phyloP scores from a whole-genome alignment of 768 basidiomycete genomes.

The Fistulinella prunicolor region DNA sequence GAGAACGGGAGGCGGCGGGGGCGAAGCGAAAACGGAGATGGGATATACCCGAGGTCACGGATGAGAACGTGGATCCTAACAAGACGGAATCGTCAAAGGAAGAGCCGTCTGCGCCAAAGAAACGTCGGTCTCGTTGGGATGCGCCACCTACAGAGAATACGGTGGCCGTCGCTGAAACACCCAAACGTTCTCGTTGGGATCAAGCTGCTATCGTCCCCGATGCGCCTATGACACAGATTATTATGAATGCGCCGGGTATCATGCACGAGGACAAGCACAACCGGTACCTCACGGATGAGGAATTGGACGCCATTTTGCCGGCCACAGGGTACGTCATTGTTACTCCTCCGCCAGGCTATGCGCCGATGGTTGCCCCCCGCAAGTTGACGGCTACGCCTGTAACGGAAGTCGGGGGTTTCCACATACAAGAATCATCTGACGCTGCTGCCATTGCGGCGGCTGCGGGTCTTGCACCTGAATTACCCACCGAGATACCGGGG shows the following conservation, averaged over 20 bases:
- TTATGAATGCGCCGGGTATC: conserved; percentile 81
- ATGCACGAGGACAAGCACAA: conserved; percentile 95
- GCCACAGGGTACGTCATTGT: conserved; percentile 86
- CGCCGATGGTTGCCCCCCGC: conserved; percentile 65
- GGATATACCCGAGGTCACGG: conserved; percentile 63
- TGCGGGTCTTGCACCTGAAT: conserved; percentile 86
- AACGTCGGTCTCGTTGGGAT: conserved; percentile 95
- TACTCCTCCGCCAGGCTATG: conserved; percentile 92
- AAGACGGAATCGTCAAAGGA: conserved; percentile 67
- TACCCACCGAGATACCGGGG: conserved; percentile 97
- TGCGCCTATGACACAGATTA: conserved; percentile 71
- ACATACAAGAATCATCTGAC: conserved; percentile 94
- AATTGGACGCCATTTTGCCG: conserved; percentile 89
- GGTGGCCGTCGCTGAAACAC: conserved; percentile 53
- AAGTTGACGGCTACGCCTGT: conserved; percentile 57
- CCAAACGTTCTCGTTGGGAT: conserved; percentile 96
- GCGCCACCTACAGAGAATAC: conserved; percentile 75
- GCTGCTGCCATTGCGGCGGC: conserved; percentile 86
- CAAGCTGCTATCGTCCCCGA: conserved; percentile 80
- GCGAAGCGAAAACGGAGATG: conserved; percentile 77
- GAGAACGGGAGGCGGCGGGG: conserved; percentile 41
- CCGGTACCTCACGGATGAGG: conserved; percentile 93
- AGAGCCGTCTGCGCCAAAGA: conserved; percentile 77
- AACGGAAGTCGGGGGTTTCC: conserved; percentile 78
- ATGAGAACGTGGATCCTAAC: conserved; percentile 66